A percentile compares a stretch with the other conserved stretches of the same genome.
These are phyloP conservation scores for Nannochloropsis salina DNA, from an alignment of 108 stramenopile species.

Conservation along the genomic window DNA sequence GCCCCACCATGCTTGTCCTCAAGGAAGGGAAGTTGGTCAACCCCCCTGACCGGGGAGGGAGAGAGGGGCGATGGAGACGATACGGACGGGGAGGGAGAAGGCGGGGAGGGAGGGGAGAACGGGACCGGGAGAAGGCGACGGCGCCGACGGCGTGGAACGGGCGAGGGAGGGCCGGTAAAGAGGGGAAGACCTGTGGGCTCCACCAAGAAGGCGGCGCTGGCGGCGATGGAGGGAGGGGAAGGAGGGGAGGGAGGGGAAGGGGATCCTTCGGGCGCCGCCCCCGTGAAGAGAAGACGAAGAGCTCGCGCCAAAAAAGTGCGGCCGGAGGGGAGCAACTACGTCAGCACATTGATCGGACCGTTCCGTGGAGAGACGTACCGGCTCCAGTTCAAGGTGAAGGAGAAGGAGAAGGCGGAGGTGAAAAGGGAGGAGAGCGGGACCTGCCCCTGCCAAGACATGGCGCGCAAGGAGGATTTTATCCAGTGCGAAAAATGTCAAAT, in stretches of 20 bases:
- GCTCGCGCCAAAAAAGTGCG: neutral
- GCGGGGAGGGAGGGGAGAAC: neutral
- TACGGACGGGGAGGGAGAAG: neutral
- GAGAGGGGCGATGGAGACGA: conserved; percentile 21
- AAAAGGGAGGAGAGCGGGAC: neutral
- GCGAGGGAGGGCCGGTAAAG: neutral
- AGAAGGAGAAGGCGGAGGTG: neutral
- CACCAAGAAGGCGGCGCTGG: conserved; percentile 8
- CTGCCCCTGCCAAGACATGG: neutral
- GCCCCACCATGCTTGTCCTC: neutral
- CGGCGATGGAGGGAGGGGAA: conserved; percentile 17
- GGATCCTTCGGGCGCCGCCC: neutral
- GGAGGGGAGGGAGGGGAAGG: conserved; percentile 23
- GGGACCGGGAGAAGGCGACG: neutral
- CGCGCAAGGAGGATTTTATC: conserved; percentile 6
- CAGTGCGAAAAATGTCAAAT: conserved; percentile 31
- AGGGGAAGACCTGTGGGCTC: conserved; percentile 17
- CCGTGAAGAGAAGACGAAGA: neutral
- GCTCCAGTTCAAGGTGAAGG: neutral
- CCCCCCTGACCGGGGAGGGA: neutral
- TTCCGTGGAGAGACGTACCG: neutral
- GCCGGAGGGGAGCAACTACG: neutral
- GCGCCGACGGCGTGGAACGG: conserved; percentile 21
- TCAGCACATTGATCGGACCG: neutral
- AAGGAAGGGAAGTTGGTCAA: neutral